Base-by-base conservation (phyloP, 371 early-diverging fungal genomes). In the Lichtheimia ornata region DNA sequence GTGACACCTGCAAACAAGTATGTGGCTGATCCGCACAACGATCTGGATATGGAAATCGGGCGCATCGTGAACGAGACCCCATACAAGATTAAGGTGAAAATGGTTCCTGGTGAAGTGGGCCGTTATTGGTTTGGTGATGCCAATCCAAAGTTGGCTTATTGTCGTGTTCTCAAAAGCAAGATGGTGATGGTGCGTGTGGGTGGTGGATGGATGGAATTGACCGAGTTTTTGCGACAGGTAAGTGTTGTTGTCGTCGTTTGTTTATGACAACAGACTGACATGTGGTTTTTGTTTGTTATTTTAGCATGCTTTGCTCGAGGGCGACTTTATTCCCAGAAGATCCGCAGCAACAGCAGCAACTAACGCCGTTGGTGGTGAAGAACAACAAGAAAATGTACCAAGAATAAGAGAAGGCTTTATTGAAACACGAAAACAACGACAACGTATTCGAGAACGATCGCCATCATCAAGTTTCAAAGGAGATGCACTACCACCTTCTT, bases 171-270 rank as follows among this genome's bases (percentile, higher is more conserved):
- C 45, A 74, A 82, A 51, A 84, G 84, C 57, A 79, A 82, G 13
- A 84, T 85, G 78, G 90, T 91, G 20, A 89, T 91, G 89, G 90
- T 91, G 43, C 82, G 91, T 47, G 87, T 91, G 2, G 91, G 91
- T 22, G 91, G 91, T 57, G 91, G 79, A 6, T 91, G 91, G 91
- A 77, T 76, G 14, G 88, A 88, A 58, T 65, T 88, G 9, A 84
- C 88, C 28, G 81, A 84, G 69, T 88, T 79, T 51, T 59, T 79
- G 52, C 45, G 79, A 22, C 71, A 35, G 35, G 35, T 0, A 35
- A 35, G 35, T 35, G 35, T 35, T 9, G 35, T 35, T 2, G 35
- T 35, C 2, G 35, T 35, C 35, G 35, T 35, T 35, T 35, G 35
- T 35, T 35, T 35, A 35, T 35, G 35, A 35, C 35, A 35, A 35